Percentiles rank a stretch among this genome's conserved stretches.
These are phyloP conservation scores for Dictyostelium citrinum DNA, from an alignment of 78 protist species.

Conservation along the genomic window DNA sequence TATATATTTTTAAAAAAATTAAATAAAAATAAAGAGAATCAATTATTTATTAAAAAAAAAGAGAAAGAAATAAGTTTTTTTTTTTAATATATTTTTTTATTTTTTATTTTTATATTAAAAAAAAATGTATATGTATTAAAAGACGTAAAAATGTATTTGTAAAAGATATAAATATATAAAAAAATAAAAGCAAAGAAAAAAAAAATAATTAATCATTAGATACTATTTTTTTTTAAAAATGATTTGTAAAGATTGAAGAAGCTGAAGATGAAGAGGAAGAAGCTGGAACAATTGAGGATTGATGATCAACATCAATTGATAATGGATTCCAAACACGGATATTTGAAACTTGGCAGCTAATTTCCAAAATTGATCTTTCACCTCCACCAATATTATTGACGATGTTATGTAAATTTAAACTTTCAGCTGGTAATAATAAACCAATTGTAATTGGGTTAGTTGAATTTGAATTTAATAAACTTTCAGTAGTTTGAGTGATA, in stretches of 20 bases:
- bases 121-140: background rate
- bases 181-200: background rate
- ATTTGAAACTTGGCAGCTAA: slow-evolving; percentile 47
- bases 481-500: slow-evolving; percentile 60
- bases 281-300: background rate
- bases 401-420: background rate
- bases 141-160: background rate
- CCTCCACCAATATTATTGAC: background rate
- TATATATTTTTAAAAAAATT: too few relatives aligned
- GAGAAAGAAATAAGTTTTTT: too few relatives aligned
- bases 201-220: background rate
- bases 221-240: background rate
- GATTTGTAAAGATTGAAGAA: background rate
- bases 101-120: too few relatives aligned
- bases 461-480: slow-evolving; percentile 46
- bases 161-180: too few relatives aligned
- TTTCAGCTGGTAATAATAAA: slow-evolving; percentile 39
- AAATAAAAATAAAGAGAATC: too few relatives aligned
- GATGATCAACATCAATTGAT: background rate
- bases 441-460: slow-evolving; percentile 39
- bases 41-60: too few relatives aligned
- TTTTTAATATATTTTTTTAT: too few relatives aligned
- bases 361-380: slow-evolving; percentile 42
- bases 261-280: background rate
- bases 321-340: slow-evolving; percentile 52